A percentile compares a stretch with the other conserved stretches of the same genome.
Conservation (phyloP, 2,329 filamentous ascomycete genomes). For the Trichoderma semiorbis region DNA sequence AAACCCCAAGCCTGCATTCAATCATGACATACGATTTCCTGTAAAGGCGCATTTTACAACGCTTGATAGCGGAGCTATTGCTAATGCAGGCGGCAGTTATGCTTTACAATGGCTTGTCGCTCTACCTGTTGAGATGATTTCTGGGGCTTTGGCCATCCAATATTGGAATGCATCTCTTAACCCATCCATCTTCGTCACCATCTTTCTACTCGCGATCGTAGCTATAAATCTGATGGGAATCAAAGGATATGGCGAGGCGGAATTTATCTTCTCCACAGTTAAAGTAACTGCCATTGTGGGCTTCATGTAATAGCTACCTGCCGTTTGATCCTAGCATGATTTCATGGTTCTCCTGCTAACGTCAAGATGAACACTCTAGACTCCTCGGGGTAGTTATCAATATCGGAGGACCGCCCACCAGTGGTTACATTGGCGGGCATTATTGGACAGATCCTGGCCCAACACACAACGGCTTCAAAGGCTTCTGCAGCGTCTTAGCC, state of each 20-base stretch:
- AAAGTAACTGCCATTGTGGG: conserved; percentile 7
- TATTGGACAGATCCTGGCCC: neutral
- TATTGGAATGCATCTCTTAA: conserved; percentile 5
- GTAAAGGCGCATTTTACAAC: neutral
- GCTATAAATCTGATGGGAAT: neutral
- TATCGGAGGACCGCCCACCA: neutral
- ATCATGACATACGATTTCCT: too few species aligned
- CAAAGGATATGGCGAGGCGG: conserved; percentile 1
- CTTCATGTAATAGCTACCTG: neutral
- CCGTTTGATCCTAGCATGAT: too few species aligned
- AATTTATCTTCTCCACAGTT: neutral
- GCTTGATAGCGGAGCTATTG: neutral
- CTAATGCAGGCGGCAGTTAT: neutral
- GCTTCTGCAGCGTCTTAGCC: neutral
- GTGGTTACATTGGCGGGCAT: neutral
- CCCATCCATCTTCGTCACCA: neutral
- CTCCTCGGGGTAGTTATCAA: neutral
- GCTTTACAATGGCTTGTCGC: neutral
- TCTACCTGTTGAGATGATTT: neutral
- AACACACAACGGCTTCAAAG: conserved; percentile 2
- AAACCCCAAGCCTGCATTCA: neutral
- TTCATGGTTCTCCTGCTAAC: neutral
- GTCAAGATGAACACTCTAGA: neutral
- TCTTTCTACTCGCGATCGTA: neutral
- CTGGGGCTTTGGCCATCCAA: neutral